Evolutionary conservation across 495 filamentous ascomycete species (phyloP).

Genomic region (Aspergillus mulundensis): DNA sequence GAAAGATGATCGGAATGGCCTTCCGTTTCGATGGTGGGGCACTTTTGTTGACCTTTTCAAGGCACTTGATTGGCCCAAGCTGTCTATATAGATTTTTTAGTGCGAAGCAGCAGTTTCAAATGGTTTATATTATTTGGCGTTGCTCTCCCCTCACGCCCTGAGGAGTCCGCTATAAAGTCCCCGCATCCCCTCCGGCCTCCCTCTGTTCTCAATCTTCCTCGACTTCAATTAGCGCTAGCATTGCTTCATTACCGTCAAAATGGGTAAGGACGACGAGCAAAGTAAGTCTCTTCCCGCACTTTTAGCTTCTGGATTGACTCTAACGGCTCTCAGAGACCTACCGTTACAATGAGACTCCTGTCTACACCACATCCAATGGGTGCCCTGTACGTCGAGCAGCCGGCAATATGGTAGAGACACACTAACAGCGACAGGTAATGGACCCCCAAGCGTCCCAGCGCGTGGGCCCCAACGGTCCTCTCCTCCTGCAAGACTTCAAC

Average conservation of each 20-base stretch:
- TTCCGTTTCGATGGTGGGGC: conserved; percentile 1
- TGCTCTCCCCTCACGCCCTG: neutral
- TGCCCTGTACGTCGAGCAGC: conserved; percentile 34
- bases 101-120: neutral
- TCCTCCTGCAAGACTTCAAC: conserved; percentile 61
- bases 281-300: conserved; percentile 19
- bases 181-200: conserved; percentile 1
- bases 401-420: neutral
- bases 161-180: conserved; percentile 8
- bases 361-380: conserved; percentile 61
- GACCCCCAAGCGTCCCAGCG: conserved; percentile 56
- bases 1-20: neutral
- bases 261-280: conserved; percentile 36
- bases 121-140: neutral
- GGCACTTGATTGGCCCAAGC: neutral
- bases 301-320: neutral
- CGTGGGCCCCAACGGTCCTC: conserved; percentile 59
- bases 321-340: conserved; percentile 35
- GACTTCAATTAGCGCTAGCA: neutral
- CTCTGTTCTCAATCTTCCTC: neutral
- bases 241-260: conserved; percentile 17
- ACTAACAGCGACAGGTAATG: conserved; percentile 34
- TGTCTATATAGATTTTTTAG: conserved; percentile 2
- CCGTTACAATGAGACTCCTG: conserved; percentile 53
- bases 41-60: neutral